Evolutionary conservation across 1,139 yeast species (phyloP), one percentile per base, ranked within the genome.

Genomic region (Kodamaea sp.): DNA sequence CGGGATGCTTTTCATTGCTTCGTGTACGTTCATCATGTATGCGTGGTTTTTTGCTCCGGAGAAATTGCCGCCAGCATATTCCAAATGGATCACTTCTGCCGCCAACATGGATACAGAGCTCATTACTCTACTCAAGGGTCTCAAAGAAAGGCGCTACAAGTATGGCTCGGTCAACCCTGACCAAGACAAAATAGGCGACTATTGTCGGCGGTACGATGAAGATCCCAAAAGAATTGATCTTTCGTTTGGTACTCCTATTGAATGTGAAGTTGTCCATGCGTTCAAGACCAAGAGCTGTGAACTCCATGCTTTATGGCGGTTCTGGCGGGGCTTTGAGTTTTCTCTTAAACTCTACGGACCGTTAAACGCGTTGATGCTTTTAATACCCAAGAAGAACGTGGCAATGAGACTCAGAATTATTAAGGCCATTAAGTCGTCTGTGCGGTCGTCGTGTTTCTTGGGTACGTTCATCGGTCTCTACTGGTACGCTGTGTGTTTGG

Each of bases 21-120:
- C 67, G 21, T 51, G 63, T 42, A 38, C 58, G 9, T 50, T 55
- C 14, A 63, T 64, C 27, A 64, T 64, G 70, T 62, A 48, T 39
- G 44, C 62, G 19, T 64, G 70, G 70, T 63, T 64, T 42, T 63
- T 41, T 39, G 34, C 50, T 28, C 68, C 67, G 2, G 46, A 54
- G 6, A 44, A 47, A 13, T 47, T 64, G 16, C 70, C 70, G 11
- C 68, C 69, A 1, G 58, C 64, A n/a, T 64, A 64, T 38, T 46
- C 60, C 20, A 56, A 58, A 34, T 64, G 70, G 70, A 63, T 64
- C 39, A 63, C 70, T 4, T 56, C 64, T n/a, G 70, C 70, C 13
- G 70, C 70, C 7, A 59, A 59, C 38, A 63, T 64, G 70, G 70
- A 64, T 41, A 47, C 48, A 15, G 69, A 61, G 29, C 35, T 64